A percentile compares a stretch with the other conserved stretches of the same genome.
These are phyloP conservation scores for Diaporthe citrichinensis DNA, from an alignment of 2,329 filamentous ascomycete genomes.

Conservation along the genomic window DNA sequence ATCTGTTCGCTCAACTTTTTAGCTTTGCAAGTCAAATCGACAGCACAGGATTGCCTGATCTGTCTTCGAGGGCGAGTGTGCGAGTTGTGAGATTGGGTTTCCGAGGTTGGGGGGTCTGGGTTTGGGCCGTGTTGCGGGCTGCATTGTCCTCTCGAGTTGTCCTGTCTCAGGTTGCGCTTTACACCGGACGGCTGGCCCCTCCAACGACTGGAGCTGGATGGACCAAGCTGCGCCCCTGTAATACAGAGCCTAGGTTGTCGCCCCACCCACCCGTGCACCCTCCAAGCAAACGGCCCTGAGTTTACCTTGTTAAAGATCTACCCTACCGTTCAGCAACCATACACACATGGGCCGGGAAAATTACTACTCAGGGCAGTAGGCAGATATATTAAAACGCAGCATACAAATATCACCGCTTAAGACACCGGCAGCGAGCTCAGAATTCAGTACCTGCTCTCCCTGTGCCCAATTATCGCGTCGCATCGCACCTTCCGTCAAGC, in stretches of 20 bases:
- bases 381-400: not conserved
- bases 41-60: conserved; percentile 12
- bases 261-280: not conserved
- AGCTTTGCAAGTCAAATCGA: not conserved
- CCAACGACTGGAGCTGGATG: conserved; percentile 29
- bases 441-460: not conserved
- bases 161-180: conserved; percentile 32
- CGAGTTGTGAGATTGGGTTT: conserved; percentile 30
- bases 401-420: not conserved
- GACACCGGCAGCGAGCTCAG: not conserved
- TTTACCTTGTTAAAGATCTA: too few species aligned
- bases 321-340: not conserved
- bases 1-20: not conserved
- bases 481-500: too few species aligned
- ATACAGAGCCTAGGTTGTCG: not conserved
- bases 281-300: not conserved
- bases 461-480: too few species aligned
- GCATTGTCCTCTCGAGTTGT: conserved; percentile 25
- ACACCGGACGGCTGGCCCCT: conserved; percentile 8
- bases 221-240: conserved; percentile 29
- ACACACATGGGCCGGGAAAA: too few species aligned
- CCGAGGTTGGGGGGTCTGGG: conserved; percentile 17
- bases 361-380: too few species aligned
- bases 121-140: conserved; percentile 6
- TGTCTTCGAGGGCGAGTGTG: not conserved